These are phyloP conservation scores for Cytauxzoon felis DNA, from an alignment of 169 alveolate genomes.

Conservation along the genomic window DNA sequence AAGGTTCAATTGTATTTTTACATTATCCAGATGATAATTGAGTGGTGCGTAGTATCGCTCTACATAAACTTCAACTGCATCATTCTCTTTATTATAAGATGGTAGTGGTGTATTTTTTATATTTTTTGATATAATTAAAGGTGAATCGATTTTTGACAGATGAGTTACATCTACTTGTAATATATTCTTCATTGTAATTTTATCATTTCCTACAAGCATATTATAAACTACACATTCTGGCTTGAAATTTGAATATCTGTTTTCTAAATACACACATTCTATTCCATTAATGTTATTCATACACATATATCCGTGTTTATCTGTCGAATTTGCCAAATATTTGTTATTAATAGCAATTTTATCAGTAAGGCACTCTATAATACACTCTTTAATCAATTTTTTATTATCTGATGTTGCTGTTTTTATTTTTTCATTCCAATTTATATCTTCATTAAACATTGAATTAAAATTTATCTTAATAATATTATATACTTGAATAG, in stretches of 20 bases:
- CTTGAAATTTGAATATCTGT: constrained; percentile 24
- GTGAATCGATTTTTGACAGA: constrained; percentile 15
- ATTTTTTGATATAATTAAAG: constrained; percentile 9
- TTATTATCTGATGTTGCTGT: constrained; percentile 1
- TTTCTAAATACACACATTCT: constrained; percentile 18
- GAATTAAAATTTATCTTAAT: not conserved
- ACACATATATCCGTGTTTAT: not conserved
- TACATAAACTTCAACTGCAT: constrained; percentile 32
- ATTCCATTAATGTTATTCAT: not conserved
- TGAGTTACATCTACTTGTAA: constrained; percentile 28
- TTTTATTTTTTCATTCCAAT: constrained; percentile 9
- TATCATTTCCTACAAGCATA: constrained; percentile 50
- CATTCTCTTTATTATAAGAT: constrained; percentile 5
- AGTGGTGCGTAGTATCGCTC: constrained; percentile 31
- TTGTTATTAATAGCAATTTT: constrained; percentile 25
- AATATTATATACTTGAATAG: constrained; percentile 32
- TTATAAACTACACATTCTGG: constrained; percentile 53
- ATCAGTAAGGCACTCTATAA: constrained; percentile 50
- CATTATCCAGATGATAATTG: constrained; percentile 19
- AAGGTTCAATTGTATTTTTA: constrained; percentile 4
- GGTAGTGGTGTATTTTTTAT: constrained; percentile 30
- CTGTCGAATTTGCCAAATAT: not conserved
- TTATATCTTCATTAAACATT: not conserved
- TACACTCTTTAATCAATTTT: constrained; percentile 10
- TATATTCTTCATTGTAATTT: constrained; percentile 36